phyloP scores from a whole-genome alignment of 352 stramenopile genomes.

The Globisporangium lucens region DNA sequence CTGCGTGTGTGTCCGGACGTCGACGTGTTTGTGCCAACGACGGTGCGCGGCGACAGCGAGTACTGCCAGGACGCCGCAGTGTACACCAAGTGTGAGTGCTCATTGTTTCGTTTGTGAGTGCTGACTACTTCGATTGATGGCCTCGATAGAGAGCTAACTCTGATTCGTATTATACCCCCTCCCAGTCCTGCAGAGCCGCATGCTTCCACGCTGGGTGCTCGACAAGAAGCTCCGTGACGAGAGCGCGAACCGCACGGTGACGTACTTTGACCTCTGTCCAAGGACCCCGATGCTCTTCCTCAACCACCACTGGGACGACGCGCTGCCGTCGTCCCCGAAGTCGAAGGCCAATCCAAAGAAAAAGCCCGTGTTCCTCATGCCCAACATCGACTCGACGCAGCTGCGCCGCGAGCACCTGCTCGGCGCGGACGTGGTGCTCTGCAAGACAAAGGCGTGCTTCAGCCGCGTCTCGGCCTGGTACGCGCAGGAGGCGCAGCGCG shows the following conservation, averaged over 20 bases:
- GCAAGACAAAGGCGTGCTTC: constrained; percentile 51
- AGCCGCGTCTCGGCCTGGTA: constrained; percentile 43
- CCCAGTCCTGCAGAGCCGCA: constrained; percentile 10
- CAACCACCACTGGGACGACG: constrained; percentile 57
- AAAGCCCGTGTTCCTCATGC: constrained; percentile 49
- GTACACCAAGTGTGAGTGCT: constrained; percentile 57
- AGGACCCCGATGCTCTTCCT: constrained; percentile 49
- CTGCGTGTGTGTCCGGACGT: constrained; percentile 38
- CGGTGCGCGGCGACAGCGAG: constrained; percentile 38
- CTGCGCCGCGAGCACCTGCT: constrained; percentile 43
- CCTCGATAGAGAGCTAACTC: not conserved
- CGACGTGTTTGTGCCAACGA: constrained; percentile 57
- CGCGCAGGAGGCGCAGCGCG: constrained; percentile 43
- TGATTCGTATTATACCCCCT: not conserved
- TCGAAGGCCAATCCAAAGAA: constrained; percentile 20
- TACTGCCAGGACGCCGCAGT: constrained; percentile 73
- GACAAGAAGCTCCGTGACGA: constrained; percentile 2
- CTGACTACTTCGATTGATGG: too few species aligned
- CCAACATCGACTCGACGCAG: constrained; percentile 59
- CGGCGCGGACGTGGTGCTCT: constrained; percentile 48
- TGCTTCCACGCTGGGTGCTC: constrained; percentile 12
- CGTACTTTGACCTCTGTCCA: constrained; percentile 59
- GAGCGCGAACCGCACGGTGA: not conserved
- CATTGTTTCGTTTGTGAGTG: not conserved
- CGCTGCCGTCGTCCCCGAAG: not conserved